phyloP scores from a whole-genome alignment of 2,329 filamentous ascomycete genomes.

The Uncinocarpus reesii region DNA sequence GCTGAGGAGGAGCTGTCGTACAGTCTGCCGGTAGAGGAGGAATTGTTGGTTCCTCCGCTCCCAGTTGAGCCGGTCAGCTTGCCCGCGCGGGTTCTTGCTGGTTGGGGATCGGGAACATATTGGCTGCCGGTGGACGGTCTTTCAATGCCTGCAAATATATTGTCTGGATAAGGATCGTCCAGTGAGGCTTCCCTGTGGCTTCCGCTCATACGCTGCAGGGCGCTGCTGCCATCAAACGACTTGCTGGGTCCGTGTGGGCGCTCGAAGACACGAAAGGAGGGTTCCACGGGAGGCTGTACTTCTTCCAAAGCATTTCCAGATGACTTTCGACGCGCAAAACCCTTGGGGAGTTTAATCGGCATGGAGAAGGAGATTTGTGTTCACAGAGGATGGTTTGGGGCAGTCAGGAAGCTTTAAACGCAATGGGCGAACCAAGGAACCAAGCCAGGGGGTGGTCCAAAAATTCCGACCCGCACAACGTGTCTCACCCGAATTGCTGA shows the following conservation, averaged over 20 bases:
- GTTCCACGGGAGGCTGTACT: conserved; percentile 29
- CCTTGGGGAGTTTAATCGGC: conserved; percentile 48
- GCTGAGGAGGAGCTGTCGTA: conserved; percentile 41
- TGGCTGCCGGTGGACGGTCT: conserved; percentile 26
- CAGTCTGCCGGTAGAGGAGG: conserved; percentile 37
- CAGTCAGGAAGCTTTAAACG: neutral
- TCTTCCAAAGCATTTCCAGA: conserved; percentile 46
- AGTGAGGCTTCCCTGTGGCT: conserved; percentile 28
- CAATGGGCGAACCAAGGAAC: conserved; percentile 8
- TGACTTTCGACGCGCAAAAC: conserved; percentile 46
- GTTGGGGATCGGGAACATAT: conserved; percentile 6
- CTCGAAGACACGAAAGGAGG: conserved; percentile 48
- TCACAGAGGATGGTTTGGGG: neutral
- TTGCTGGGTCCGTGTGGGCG: conserved; percentile 37
- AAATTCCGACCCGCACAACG: neutral
- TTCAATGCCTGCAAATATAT: conserved; percentile 31
- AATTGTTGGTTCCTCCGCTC: conserved; percentile 42
- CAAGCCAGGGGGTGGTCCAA: neutral
- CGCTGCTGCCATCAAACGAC: conserved; percentile 35
- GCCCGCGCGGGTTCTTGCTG: conserved; percentile 12
- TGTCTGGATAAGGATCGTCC: conserved; percentile 30
- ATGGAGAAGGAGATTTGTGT: conserved; percentile 35
- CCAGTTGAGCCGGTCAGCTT: conserved; percentile 31
- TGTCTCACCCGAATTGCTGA: neutral
- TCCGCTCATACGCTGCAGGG: conserved; percentile 24